Percentiles rank a stretch among this genome's conserved stretches.
phyloP scores from a whole-genome alignment of 805 yeast genomes.

The Ogataea saltuana region DNA sequence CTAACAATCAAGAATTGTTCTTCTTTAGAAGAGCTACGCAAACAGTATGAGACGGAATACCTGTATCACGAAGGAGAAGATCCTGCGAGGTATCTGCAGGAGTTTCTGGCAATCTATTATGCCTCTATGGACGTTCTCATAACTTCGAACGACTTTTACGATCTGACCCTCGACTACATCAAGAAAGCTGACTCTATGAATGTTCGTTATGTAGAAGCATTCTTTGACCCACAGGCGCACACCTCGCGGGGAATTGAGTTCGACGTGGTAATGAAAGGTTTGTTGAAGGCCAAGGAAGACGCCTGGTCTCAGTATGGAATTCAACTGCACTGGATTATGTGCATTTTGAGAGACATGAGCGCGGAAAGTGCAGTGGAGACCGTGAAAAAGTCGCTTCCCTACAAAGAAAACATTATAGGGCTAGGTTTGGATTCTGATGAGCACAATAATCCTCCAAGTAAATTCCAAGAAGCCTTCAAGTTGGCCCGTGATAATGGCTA shows the following conservation, averaged over 20 bases:
- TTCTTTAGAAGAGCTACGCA: conserved; percentile 38
- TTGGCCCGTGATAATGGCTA: conserved; percentile 37
- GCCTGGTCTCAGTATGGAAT: conserved; percentile 39
- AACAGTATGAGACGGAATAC: conserved; percentile 35
- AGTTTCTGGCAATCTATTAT: conserved; percentile 47
- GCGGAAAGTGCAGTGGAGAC: conserved; percentile 41
- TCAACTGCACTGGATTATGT: conserved; percentile 45
- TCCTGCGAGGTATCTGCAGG: conserved; percentile 43
- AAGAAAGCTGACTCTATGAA: conserved; percentile 41
- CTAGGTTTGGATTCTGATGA: conserved; percentile 48
- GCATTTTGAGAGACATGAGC: conserved; percentile 47
- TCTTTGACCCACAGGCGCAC: conserved; percentile 51
- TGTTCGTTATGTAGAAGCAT: conserved; percentile 46
- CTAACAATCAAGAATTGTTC: conserved; percentile 33
- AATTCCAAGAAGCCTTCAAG: conserved; percentile 41
- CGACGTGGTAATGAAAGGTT: conserved; percentile 41
- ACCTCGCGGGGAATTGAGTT: conserved; percentile 42
- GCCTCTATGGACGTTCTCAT: conserved; percentile 48
- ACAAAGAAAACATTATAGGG: conserved; percentile 41
- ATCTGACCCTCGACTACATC: conserved; percentile 46
- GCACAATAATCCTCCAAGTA: conserved; percentile 44
- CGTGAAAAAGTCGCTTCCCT: conserved; percentile 35
- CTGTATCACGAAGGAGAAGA: conserved; percentile 37
- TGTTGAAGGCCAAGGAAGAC: conserved; percentile 42
- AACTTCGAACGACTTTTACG: conserved; percentile 43